Conservation (phyloP, 2,329 filamentous ascomycete species). For the Amylocarpus encephaloides region DNA sequence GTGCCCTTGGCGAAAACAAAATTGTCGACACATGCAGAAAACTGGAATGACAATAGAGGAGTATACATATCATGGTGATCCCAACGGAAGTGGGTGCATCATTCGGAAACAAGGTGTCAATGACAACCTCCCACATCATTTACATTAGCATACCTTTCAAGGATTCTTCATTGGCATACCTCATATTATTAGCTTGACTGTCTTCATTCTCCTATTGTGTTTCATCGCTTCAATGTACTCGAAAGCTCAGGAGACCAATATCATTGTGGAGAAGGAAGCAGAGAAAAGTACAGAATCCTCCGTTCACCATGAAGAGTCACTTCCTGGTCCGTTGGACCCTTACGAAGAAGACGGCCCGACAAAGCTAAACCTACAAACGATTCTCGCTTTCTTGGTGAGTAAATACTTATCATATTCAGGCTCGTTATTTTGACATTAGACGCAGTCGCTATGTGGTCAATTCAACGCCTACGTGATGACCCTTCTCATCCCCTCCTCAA, state of each 20-base stretch:
- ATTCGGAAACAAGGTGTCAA: background rate
- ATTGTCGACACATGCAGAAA: too few relatives aligned
- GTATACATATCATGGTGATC: background rate
- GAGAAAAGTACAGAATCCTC: background rate
- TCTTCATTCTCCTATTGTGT: background rate
- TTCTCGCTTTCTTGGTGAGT: background rate
- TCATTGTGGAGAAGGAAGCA: background rate
- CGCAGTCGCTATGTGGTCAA: background rate
- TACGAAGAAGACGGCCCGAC: background rate
- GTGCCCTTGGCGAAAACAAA: too few relatives aligned
- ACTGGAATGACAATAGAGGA: too few relatives aligned
- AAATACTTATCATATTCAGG: background rate
- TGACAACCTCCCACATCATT: background rate
- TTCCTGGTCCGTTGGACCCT: background rate
- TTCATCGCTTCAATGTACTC: background rate
- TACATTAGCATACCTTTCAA: background rate
- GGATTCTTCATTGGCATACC: too few relatives aligned
- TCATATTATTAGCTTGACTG: too few relatives aligned
- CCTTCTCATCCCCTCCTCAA: conserved; percentile 4
- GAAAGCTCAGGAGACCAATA: background rate
- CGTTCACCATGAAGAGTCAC: background rate
- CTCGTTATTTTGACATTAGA: background rate
- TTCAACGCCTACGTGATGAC: conserved; percentile 11
- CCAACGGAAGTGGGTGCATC: background rate
- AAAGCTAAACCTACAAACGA: background rate